Evolutionary conservation across 768 basidiomycete genomes (phyloP), one percentile per base, ranked within the genome.

Genomic region (Dentipellis fragilis): DNA sequence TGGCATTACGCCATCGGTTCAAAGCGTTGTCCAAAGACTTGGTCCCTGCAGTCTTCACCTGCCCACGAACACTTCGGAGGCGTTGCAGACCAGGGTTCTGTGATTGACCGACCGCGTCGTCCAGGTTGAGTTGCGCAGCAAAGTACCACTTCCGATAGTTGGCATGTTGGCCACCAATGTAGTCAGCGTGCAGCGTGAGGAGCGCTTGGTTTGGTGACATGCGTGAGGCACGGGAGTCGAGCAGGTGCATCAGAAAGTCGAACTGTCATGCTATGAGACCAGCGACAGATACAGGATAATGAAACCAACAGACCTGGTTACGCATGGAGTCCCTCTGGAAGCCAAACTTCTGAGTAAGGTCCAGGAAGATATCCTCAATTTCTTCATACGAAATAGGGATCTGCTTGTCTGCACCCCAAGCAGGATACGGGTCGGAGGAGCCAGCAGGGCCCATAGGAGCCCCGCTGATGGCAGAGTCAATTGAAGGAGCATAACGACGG

Each of bases 131-230:
- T 68, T 99, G 96, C 11, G 95, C 93, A 38, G 96, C 96, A 69
- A 98, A 99, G 69, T 99, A 99, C 96, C 96, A 98, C 72, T 98
- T 97, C 69, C 96, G 89, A 71, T 98, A 98, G 75, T 98, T 98
- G 63, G 96, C 96, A 67, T 98, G 89, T 66, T 93, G 90, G 48
- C 96, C 96, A 55, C 96, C 96, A 58, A 99, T 97, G 71, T 98
- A 99, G 71, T 99, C 95, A 53, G 95, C 95, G 68, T 99, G 96
- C 21, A 99, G 79, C 38, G 96, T 98, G 59, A 96, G 79, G 48
- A 99, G 80, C 2, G 96, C 96, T 65, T 97, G 94, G 67, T 89
- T 89, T 10, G 96, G 93, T 8, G 89, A 83, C 95, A 98, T 98
- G 59, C 96, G 87, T 19, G 94, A 97, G n/a, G 95, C 91, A 57